phyloP scores from a whole-genome alignment of 345 rosid genomes.

The Moricandia arvensis region DNA sequence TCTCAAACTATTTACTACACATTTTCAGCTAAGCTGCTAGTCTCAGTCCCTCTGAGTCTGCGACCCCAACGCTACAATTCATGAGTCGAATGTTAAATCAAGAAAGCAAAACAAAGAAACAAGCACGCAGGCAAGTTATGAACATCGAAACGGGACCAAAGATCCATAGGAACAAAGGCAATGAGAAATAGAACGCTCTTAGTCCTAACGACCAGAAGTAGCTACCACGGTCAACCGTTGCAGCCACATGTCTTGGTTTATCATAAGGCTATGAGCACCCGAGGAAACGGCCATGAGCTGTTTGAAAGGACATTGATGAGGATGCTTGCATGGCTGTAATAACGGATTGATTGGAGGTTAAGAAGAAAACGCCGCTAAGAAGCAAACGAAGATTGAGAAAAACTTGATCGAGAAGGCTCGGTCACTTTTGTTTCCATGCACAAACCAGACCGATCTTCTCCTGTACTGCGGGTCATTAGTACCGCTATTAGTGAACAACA shows the following conservation, averaged over 20 bases:
- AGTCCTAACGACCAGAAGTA: slow-evolving; percentile 92
- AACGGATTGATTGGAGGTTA: slow-evolving; percentile 73
- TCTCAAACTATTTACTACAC: slow-evolving; percentile 21
- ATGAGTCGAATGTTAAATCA: slow-evolving; percentile 52
- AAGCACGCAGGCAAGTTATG: slow-evolving; percentile 51
- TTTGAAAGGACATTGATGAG: slow-evolving; percentile 47
- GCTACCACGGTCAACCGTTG: slow-evolving; percentile 70
- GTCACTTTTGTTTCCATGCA: slow-evolving; percentile 59
- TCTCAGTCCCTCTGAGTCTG: background rate
- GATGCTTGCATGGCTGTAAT: slow-evolving; percentile 88
- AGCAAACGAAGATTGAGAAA: slow-evolving; percentile 64
- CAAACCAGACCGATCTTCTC: slow-evolving; percentile 41
- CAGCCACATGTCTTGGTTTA: slow-evolving; percentile 42
- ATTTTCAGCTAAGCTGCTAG: slow-evolving; percentile 33
- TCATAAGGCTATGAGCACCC: slow-evolving; percentile 10
- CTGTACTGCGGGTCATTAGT: slow-evolving; percentile 47
- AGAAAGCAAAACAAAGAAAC: slow-evolving; percentile 66
- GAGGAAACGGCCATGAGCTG: slow-evolving; percentile 34
- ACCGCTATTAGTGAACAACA: slow-evolving; percentile 77
- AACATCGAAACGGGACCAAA: slow-evolving; percentile 88
- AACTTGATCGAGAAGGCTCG: slow-evolving; percentile 58
- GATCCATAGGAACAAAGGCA: slow-evolving; percentile 83
- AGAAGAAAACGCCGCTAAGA: slow-evolving; percentile 68
- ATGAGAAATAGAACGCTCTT: slow-evolving; percentile 83
- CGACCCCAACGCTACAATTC: too few relatives aligned